Base-by-base conservation (phyloP, 257 asterid genomes). In the Plectranthus barbatus region DNA sequence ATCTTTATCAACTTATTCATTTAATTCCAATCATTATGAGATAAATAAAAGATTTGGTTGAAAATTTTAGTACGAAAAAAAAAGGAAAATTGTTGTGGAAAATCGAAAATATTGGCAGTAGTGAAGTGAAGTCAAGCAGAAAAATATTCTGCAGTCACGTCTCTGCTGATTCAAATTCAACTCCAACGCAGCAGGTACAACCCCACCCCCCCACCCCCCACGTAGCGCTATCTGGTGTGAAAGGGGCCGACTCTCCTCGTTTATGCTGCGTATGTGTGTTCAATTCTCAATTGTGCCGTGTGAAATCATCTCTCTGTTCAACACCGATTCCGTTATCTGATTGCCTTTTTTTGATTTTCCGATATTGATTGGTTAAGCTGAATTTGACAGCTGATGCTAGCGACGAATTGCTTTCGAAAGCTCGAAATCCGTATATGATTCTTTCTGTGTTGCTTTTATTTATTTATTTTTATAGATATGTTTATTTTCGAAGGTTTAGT, bases 401-500 rank as follows among this genome's bases (percentile, higher is more conserved):
- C 60, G 21, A 45, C 33, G 66, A 42, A 24, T 64, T 56, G 7
- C 3, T 48, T 39, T 40, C 50, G 55, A 46, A 34, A 15, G 49
- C 48, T 71, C 67, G 57, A 40, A 48, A 57, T 68, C 47, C 36
- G 26, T 50, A 39, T 60, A 56, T 56, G 62, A n/a, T 46, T 67
- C 20, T 54, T 12, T 13, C 41, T 8, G 9, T 12, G 56, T 11
- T 3, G n/a, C 49, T 55, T 46, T 3, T 52, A 14, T 19, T 20
- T 8, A 3, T 26, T n/a, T n/a, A n/a, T n/a, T n/a, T n/a, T n/a
- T n/a, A n/a, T n/a, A n/a, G n/a, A n/a, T n/a, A n/a, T n/a, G n/a
- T 8, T 34, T 34, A 2, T 34, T 10, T 2, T 26, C 31, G 2
- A 2, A 26, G 31, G 4, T 15, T 49, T 49, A 9, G 45, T 26